Base-by-base conservation (phyloP, 1,139 yeast species). In the Taphrina sp. region DNA sequence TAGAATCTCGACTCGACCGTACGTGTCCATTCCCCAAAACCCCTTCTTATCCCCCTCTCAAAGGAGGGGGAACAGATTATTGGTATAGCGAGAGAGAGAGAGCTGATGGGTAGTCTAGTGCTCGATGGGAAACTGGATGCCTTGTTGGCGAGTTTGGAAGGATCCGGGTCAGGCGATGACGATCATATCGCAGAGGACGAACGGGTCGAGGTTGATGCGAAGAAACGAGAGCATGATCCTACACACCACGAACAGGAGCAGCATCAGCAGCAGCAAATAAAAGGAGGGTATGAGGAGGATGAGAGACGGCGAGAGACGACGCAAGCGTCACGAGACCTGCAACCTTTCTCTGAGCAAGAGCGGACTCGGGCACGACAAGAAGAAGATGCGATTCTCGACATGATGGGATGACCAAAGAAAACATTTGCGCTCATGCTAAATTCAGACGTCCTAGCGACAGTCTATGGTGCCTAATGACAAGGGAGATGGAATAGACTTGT, bases 1-100 rank as follows among this genome's bases (percentile, higher is more conserved):
- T 49, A 19, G 54, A 49, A 14, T 26, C 39, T 29, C 54, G 44
- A 12, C 54, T 49, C 34, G 43, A 49, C 33, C 54, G 54, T 49
- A 22, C 53, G 36, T 29, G 23, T 5, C 8, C 10, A 12, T 34
- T 14, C 2, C n/a, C n/a, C n/a, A n/a, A n/a, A n/a, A n/a, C n/a
- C n/a, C n/a, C n/a, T n/a, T n/a, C n/a, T n/a, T n/a, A n/a, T n/a
- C n/a, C n/a, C 17, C 16, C 37, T 12, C 17, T 34, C 37, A 34
- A 36, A 10, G 19, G 10, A 16, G 10, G 5, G 41, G n/a, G 19
- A 22, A 22, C 23, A 39, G 23, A 3, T n/a, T n/a, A n/a, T n/a
- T n/a, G n/a, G n/a, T 26, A 26, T 7, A 26, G 31, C 7, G 31
- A 26, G 31, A 7, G 31, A 7, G 31, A 26, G 31, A 12, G 12